Evolutionary conservation across 108 stramenopile genomes (phyloP).

Genomic region (Poteriospumella lacustris): DNA sequence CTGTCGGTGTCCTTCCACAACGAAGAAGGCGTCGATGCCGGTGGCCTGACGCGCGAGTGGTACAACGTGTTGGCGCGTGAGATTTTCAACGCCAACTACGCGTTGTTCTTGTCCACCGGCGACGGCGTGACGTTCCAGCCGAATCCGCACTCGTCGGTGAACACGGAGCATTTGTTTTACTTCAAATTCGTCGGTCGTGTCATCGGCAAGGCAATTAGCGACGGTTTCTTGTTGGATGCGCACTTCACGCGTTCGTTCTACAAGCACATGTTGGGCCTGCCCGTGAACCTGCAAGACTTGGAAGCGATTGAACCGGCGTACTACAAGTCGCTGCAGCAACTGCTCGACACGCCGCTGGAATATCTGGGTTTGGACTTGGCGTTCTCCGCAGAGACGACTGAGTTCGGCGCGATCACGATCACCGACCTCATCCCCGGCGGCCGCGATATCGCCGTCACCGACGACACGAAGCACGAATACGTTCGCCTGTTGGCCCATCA

Average conservation of each 20-base stretch:
- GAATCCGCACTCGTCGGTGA: neutral
- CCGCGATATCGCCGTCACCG: conserved; percentile 1
- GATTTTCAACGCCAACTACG: conserved; percentile 26
- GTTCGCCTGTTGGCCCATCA: conserved; percentile 55
- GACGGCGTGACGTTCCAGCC: conserved; percentile 14
- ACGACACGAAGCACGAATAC: conserved; percentile 12
- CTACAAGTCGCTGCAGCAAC: neutral
- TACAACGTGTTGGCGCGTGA: conserved; percentile 1
- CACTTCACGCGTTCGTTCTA: conserved; percentile 30
- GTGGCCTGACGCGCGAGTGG: conserved; percentile 22
- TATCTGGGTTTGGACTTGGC: conserved; percentile 14
- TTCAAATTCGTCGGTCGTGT: conserved; percentile 27
- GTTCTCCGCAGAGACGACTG: conserved; percentile 5
- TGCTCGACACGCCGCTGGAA: neutral
- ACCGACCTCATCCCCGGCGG: conserved; percentile 3
- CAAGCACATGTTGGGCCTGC: conserved; percentile 12
- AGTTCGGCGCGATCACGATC: neutral
- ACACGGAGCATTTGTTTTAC: conserved; percentile 17
- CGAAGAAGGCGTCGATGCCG: conserved; percentile 28
- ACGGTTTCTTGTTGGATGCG: conserved; percentile 9
- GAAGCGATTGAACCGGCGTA: conserved; percentile 18
- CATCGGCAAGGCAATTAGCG: conserved; percentile 18
- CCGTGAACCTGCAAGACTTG: conserved; percentile 13
- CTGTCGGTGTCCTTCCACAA: neutral
- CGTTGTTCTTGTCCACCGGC: neutral